Evolutionary conservation across 768 basidiomycete genomes (phyloP), one percentile per base, ranked within the genome.

Genomic region (Boletus reticuloceps): DNA sequence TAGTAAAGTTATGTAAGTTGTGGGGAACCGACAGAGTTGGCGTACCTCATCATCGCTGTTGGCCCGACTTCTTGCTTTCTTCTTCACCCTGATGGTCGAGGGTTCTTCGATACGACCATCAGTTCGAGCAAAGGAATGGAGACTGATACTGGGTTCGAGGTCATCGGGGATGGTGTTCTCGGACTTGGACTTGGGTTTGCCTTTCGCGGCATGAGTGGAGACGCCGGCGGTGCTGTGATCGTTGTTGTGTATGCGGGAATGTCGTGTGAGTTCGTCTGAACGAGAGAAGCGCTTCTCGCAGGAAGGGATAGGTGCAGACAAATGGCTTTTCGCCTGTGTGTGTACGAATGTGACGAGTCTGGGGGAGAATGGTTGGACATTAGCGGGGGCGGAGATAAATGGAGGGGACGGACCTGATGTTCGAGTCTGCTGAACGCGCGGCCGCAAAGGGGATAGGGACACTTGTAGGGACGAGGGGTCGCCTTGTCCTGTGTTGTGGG

Each of bases 321-420:
- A 98, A 98, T 3, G 96, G 96, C 64, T 97, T 98, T 75, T 99
- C 96, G 66, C 96, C 96, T 0, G 96, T 99, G 72, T 99, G 96
- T 0, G 95, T 99, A 56, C 96, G 89, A 51, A 98, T 97, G 68
- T 99, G 96, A 58, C 96, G 88, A 19, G 96, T 99, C 92, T 98
- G 71, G 0, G 36, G 40, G 34, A 37, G 45, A 12, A 34, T 25
- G 25, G 22, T 22, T 22, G 22, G 25, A 25, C 25, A 25, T 27
- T 57, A 65, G 51, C 34, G 41, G 52, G 31, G 39, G n/a, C n/a
- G n/a, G 52, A 17, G 20, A 40, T 13, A 49, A 49, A 57, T 38
- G 51, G 53, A 60, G 51, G 44, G 27, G 2, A 72, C 80, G 57
- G 63, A 90, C 94, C 84, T 95, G 94, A 72, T 99, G 96, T 71